Evolutionary conservation across 2,329 filamentous ascomycete genomes (phyloP), one percentile per base, ranked within the genome.

Genomic region (Penicillium glabrum): DNA sequence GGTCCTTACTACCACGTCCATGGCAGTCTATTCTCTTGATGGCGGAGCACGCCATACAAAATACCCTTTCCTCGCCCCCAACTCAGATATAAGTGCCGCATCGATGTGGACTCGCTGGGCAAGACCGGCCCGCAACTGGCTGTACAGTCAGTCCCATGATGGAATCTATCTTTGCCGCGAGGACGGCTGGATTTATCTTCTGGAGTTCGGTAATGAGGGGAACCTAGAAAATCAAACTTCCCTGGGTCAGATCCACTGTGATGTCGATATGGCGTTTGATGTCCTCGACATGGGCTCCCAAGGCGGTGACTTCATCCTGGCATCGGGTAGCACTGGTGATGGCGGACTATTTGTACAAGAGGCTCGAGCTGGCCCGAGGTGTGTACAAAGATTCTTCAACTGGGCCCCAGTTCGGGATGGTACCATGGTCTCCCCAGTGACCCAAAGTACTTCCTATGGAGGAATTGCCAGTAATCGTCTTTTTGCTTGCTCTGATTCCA

Each of bases 141-240:
- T 79, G 13, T 89, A 88, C 62, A 83, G 83, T 51, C 77, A 83
- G 53, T 81, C 79, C 19, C 86, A 87, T 35, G 95, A 98, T 68
- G 86, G 88, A 58, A 86, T 98, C 48, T 96, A 95, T 68, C 78
- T 99, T 16, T 90, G 89, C 11, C 86, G 93, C 53, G 93, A 98
- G 75, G 93, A 98, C 69, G 95, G 95, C 3, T 79, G 87, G 48
- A 82, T 97, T 10, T 83, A 87, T 53, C 90, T 89, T 61, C 75
- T 93, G 5, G 87, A 91, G 62, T 85, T 91, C 57, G 83, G 84
- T 44, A 81, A 81, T 31, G 72, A 78, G 48, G 73, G 75, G 6
- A 79, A 83, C 81, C 71, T 87, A 52, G 79, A 82, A 51, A 79
- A 81, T 41, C 79, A 82, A 53, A 80, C 82, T 46, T 80, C 83